Evolutionary conservation across 176 grass and related monocot species (phyloP), one percentile per base, ranked within the genome.

Genomic region (Urochloa ruziziensis): DNA sequence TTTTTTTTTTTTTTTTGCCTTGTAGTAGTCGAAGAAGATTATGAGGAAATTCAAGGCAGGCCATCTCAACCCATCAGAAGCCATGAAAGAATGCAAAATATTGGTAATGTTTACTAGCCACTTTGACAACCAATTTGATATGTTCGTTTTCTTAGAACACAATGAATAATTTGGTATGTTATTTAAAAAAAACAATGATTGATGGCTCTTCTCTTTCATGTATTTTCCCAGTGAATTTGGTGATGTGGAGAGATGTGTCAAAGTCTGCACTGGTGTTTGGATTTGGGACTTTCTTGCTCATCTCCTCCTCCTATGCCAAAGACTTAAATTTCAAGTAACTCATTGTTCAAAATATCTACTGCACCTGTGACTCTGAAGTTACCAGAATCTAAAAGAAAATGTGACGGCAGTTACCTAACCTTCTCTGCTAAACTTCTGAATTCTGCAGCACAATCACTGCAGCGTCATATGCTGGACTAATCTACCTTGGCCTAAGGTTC

Each of bases 201-300:
- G 47, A 79, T 64, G 32, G 7, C 0, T 21, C 44, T 44, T 58
- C n/a, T 33, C 30, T 10, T 27, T 70, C 3, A 11, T n/a, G 67
- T 17, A 10, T 80, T 59, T 88, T 57, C 81, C 27, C 83, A 99
- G 97, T 96, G 70, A 90, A 99, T 84, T 86, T 99, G 81, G 88
- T 96, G 39, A 99, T 99, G 97, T 99, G 97, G 97, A 96, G 86
- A 76, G 91, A 99, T 66, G 91, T 92, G 75, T 94, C 97, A 25
- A 99, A 94, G 61, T 92, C 97, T 1, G 86, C 97, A 48, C 88
- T 99, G 68, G 89, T 99, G 15, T 99, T 99, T 84, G 97, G 97
- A 29, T 83, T 90, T 23, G 97, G 96, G 65, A 96, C 93, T 66
- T 99, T 99, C 72, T 88, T 90, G 49, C 83, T 99, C 32, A 73